Conservation (phyloP, 306 rosid genomes). For the Citrullus colocynthis region DNA sequence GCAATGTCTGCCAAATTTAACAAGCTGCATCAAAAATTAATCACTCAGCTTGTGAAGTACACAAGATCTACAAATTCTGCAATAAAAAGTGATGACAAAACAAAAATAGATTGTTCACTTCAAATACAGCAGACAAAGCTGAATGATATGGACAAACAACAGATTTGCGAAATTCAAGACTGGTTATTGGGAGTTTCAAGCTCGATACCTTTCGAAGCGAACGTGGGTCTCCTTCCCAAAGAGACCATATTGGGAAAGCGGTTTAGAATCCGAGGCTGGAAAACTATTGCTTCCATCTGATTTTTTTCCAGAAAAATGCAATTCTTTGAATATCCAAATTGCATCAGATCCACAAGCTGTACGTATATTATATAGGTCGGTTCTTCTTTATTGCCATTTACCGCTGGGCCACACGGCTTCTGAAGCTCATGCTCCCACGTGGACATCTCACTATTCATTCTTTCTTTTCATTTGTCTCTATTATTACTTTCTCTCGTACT, state of each 20-base stretch:
- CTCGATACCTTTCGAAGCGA: constrained; percentile 26
- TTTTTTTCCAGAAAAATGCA: constrained; percentile 9
- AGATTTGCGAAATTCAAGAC: not conserved
- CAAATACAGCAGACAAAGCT: not conserved
- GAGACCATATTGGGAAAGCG: constrained; percentile 20
- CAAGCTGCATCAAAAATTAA: constrained; percentile 54
- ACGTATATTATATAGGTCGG: not conserved
- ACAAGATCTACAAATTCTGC: constrained; percentile 6
- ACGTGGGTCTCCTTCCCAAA: constrained; percentile 17
- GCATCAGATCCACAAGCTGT: constrained; percentile 1
- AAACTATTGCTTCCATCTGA: constrained; percentile 23
- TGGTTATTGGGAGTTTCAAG: not conserved
- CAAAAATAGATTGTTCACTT: not conserved
- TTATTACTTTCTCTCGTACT: not conserved
- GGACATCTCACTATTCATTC: not conserved
- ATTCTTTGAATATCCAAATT: not conserved
- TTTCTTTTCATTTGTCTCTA: not conserved
- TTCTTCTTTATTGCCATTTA: not conserved
- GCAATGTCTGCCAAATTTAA: constrained; percentile 57
- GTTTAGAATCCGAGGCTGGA: constrained; percentile 15
- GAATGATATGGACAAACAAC: not conserved
- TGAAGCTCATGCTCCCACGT: constrained; percentile 14
- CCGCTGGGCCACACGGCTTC: constrained; percentile 22
- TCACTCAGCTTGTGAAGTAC: constrained; percentile 24
- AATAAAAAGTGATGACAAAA: not conserved